These are phyloP conservation scores for Passalora sequoiae DNA, from an alignment of 2,329 filamentous ascomycete species.

Conservation along the genomic window DNA sequence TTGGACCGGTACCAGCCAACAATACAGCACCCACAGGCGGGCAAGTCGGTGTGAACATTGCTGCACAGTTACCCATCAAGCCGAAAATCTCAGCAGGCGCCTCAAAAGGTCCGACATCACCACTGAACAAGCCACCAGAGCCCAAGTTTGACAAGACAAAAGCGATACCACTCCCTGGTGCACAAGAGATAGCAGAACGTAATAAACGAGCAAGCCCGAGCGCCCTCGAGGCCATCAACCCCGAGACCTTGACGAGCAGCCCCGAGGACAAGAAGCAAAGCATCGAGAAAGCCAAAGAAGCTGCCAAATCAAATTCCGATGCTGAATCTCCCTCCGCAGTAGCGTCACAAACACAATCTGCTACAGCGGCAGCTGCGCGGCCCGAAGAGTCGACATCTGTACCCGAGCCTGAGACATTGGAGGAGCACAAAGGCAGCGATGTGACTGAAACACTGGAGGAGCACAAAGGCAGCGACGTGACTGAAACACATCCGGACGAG, in stretches of 20 bases:
- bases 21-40: conserved; percentile 23
- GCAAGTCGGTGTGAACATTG: conserved; percentile 26
- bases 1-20: conserved; percentile 50
- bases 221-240: conserved; percentile 11
- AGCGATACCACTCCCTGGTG: conserved; percentile 26
- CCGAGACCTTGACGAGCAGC: conserved; percentile 27
- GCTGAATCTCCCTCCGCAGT: conserved; percentile 25
- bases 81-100: conserved; percentile 17
- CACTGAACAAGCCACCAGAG: conserved; percentile 23
- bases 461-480: conserved; percentile 11
- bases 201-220: conserved; percentile 12
- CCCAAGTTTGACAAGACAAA: conserved; percentile 20
- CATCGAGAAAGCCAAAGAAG: conserved; percentile 19
- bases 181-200: conserved; percentile 31
- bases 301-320: conserved; percentile 6
- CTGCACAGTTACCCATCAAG: conserved; percentile 20
- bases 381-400: conserved; percentile 7
- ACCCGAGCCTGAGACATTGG: conserved; percentile 6
- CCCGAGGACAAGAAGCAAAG: conserved; percentile 27
- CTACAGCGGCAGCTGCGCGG: conserved; percentile 32
- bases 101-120: conserved; percentile 14
- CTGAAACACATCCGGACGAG: conserved; percentile 13
- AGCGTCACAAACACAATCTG: conserved; percentile 27
- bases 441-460: conserved; percentile 7
- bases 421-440: conserved; percentile 14